phyloP scores from a whole-genome alignment of 352 stramenopile species.

The Pythium vanterpoolii region DNA sequence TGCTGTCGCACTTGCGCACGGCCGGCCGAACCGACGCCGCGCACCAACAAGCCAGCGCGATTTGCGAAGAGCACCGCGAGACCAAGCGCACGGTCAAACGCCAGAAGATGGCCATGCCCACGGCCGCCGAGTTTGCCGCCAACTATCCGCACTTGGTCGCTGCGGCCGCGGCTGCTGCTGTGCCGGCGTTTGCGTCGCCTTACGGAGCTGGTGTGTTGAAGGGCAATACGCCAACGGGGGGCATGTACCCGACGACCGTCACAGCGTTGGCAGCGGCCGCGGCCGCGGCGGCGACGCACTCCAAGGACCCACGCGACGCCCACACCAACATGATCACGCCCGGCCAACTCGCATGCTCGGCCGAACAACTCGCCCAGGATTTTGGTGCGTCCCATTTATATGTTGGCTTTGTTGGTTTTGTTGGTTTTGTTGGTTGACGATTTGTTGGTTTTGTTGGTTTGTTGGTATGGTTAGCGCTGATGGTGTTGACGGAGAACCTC shows the following conservation, averaged over 20 bases:
- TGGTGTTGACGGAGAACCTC: slow-evolving; percentile 72
- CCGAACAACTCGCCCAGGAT: slow-evolving; percentile 70
- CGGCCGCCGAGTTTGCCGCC: slow-evolving; percentile 48
- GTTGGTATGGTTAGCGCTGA: slow-evolving; percentile 31
- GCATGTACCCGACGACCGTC: slow-evolving; percentile 15
- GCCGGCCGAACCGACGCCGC: slow-evolving; percentile 59
- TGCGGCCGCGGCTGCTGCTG: slow-evolving; percentile 38
- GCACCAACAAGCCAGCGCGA: slow-evolving; percentile 69
- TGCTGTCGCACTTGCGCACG: slow-evolving; percentile 76
- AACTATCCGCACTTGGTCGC: slow-evolving; percentile 47
- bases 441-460: background rate
- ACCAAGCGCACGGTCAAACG: slow-evolving; percentile 76
- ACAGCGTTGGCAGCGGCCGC: slow-evolving; percentile 36
- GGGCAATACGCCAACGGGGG: slow-evolving; percentile 15
- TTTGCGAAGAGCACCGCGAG: slow-evolving; percentile 80
- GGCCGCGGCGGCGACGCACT: slow-evolving; percentile 38
- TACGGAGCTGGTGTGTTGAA: slow-evolving; percentile 21
- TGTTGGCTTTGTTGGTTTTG: background rate
- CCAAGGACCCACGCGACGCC: slow-evolving; percentile 34
- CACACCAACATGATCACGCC: slow-evolving; percentile 14
- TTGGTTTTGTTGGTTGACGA: background rate
- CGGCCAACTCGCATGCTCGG: slow-evolving; percentile 30
- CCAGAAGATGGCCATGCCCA: slow-evolving; percentile 53
- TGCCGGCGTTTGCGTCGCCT: slow-evolving; percentile 24
- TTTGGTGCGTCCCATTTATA: slow-evolving; percentile 33